phyloP scores from a whole-genome alignment of 2,329 filamentous ascomycete genomes.

The Orbilia javanica region DNA sequence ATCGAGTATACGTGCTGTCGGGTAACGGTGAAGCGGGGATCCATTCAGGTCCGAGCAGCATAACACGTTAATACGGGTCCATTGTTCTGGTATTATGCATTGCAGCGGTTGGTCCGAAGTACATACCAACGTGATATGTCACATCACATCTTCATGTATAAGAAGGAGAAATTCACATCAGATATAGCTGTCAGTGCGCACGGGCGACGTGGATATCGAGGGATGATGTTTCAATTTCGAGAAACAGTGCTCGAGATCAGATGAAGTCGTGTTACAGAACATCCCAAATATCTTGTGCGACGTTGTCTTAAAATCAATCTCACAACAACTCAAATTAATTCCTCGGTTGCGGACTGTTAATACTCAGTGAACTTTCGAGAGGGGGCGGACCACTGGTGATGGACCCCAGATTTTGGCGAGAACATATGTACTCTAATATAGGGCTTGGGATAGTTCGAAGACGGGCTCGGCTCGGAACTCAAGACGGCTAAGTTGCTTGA shows the following conservation, averaged over 20 bases:
- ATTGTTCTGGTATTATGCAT: conserved; percentile 4
- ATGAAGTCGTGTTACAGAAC: conserved; percentile 8
- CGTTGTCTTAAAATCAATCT: conserved; percentile 15
- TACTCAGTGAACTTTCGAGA: neutral
- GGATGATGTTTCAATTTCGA: neutral
- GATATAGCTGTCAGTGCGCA: conserved; percentile 18
- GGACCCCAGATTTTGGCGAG: conserved; percentile 37
- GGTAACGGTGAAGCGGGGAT: neutral
- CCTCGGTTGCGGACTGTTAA: neutral
- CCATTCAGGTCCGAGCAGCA: conserved; percentile 13
- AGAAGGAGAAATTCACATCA: neutral
- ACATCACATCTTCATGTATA: neutral
- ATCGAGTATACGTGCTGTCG: neutral
- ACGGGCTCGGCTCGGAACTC: conserved; percentile 32
- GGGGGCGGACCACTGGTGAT: neutral
- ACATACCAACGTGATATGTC: too few species aligned
- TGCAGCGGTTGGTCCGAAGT: too few species aligned
- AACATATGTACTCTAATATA: conserved; percentile 10
- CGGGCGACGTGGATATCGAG: neutral
- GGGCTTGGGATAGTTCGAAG: conserved; percentile 2
- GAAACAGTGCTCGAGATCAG: conserved; percentile 18
- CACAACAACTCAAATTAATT: conserved; percentile 9
- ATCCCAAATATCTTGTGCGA: conserved; percentile 10
- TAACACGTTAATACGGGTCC: conserved; percentile 1
- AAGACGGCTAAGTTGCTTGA: conserved; percentile 38